phyloP scores from a whole-genome alignment of 306 rosid species.

The Vigna angularis region DNA sequence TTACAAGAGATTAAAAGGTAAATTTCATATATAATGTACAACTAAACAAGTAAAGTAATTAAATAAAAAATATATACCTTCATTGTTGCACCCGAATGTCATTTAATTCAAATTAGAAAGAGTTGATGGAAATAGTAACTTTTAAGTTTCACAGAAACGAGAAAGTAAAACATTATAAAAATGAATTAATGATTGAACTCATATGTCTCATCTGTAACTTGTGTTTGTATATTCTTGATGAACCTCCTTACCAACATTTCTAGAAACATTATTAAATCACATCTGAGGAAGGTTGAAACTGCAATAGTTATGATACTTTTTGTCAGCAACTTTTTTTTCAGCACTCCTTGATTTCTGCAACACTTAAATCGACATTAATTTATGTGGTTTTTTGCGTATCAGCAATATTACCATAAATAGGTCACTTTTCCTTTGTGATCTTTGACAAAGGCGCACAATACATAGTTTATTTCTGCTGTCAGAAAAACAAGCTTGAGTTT shows the following conservation, averaged over 20 bases:
- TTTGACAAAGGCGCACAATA: constrained; percentile 3
- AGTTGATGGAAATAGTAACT: background rate
- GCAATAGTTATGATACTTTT: background rate
- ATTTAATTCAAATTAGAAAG: background rate
- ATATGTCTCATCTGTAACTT: too few species aligned
- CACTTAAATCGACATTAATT: background rate
- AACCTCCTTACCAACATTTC: too few species aligned
- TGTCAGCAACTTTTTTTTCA: constrained; percentile 23
- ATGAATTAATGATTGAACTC: too few species aligned
- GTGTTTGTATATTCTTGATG: too few species aligned
- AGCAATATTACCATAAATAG: constrained; percentile 5
- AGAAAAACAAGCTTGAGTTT: background rate
- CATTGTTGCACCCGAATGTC: background rate
- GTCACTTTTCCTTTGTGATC: background rate
- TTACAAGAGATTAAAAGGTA: too few species aligned
- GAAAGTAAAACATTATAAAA: too few species aligned
- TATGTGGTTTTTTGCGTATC: background rate
- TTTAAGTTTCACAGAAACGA: too few species aligned
- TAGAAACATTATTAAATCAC: background rate
- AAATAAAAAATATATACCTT: too few species aligned
- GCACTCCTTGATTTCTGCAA: background rate
- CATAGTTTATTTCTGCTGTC: background rate
- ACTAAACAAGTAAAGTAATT: too few species aligned
- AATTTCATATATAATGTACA: too few species aligned
- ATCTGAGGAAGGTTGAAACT: constrained; percentile 43